phyloP scores from a whole-genome alignment of 306 rosid species.

The Cicer yamashitae region DNA sequence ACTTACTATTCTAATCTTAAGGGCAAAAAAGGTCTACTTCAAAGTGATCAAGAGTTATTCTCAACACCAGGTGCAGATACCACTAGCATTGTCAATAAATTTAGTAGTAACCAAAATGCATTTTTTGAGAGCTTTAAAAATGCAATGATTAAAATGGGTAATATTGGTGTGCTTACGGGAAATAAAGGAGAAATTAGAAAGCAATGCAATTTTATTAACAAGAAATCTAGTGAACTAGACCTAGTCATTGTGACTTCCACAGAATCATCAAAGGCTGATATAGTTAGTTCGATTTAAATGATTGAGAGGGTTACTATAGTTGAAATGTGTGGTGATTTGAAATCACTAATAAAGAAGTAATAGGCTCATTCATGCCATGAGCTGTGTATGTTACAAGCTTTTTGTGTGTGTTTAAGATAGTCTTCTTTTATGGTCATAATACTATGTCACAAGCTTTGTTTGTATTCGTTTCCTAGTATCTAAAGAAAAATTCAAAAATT shows the following conservation, averaged over 20 bases:
- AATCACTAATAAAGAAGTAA: not conserved
- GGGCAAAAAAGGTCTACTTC: not conserved
- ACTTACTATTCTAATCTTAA: not conserved
- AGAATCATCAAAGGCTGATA: not conserved
- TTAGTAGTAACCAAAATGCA: not conserved
- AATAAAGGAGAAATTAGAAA: constrained; percentile 3
- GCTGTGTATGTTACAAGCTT: too few species aligned
- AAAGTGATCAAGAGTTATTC: constrained; percentile 13
- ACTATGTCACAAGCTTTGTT: too few species aligned
- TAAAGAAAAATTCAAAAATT: too few species aligned
- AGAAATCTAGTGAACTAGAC: not conserved
- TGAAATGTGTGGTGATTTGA: too few species aligned
- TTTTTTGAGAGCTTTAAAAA: not conserved
- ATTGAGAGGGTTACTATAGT: too few species aligned
- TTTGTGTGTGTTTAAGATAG: too few species aligned
- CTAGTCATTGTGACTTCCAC: not conserved
- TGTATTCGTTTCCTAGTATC: too few species aligned
- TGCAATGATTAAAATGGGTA: constrained; percentile 12
- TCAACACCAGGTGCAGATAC: constrained; percentile 22
- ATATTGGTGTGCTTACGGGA: not conserved
- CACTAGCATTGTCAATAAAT: not conserved
- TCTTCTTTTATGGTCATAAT: too few species aligned
- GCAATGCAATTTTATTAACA: constrained; percentile 6
- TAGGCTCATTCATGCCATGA: not conserved
- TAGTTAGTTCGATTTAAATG: not conserved